phyloP scores from a whole-genome alignment of 2,329 filamentous ascomycete genomes.

The Trichoderma sp. region DNA sequence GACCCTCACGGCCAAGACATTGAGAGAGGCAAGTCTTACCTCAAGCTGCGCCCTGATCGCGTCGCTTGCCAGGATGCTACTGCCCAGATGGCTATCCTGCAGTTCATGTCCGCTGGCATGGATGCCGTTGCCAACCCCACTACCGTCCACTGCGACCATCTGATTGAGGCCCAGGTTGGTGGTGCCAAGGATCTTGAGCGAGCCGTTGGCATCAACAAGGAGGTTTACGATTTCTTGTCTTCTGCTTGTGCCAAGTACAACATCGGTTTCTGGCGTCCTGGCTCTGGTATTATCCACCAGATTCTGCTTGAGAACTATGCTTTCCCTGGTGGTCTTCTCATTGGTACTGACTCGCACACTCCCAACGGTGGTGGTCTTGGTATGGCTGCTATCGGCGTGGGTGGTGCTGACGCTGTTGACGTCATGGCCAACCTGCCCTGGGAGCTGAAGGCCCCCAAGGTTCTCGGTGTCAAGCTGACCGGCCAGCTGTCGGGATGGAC shows the following conservation, averaged over 20 bases:
- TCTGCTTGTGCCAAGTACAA: conserved; percentile 98
- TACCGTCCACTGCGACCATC: conserved; percentile 98
- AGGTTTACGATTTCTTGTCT: conserved; percentile 97
- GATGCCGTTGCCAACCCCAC: conserved; percentile 90
- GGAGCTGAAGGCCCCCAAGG: conserved; percentile 97
- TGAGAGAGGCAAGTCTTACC: conserved; percentile 91
- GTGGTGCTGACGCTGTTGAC: conserved; percentile 97
- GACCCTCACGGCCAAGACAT: conserved; percentile 96
- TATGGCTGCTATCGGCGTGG: conserved; percentile 93
- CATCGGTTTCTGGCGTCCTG: conserved; percentile 99
- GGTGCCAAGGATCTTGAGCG: conserved; percentile 91
- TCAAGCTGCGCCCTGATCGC: conserved; percentile 94
- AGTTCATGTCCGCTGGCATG: conserved; percentile 99
- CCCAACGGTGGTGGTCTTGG: conserved; percentile 96
- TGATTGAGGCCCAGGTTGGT: conserved; percentile 96
- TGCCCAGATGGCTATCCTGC: conserved; percentile 98
- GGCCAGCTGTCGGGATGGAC: conserved; percentile 90
- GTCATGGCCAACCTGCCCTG: conserved; percentile 97
- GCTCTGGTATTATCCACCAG: conserved; percentile 99
- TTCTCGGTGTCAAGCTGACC: conserved; percentile 95
- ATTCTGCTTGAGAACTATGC: conserved; percentile 98
- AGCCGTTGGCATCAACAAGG: conserved; percentile 94
- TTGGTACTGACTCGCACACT: conserved; percentile 97
- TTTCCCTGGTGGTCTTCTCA: conserved; percentile 97
- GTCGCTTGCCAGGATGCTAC: conserved; percentile 99